phyloP scores from a whole-genome alignment of 495 filamentous ascomycete species.

The Aspergillus avenaceus region DNA sequence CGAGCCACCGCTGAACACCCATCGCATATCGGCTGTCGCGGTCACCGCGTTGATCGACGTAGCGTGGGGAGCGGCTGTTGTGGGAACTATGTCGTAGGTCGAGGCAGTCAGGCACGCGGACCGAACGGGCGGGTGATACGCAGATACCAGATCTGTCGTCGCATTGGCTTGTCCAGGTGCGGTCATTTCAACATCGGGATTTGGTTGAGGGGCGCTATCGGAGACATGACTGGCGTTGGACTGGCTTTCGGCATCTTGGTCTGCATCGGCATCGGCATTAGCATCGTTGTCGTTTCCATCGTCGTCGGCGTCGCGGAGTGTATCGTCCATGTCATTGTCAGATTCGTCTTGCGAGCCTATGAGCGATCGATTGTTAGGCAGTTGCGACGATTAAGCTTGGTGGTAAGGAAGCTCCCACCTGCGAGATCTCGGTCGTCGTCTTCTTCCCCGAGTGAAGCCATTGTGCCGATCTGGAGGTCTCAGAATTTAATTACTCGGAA shows the following conservation, averaged over 20 bases:
- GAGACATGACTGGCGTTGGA: constrained; percentile 47
- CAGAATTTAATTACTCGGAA: background rate
- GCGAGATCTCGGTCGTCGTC: constrained; percentile 54
- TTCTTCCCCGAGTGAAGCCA: constrained; percentile 42
- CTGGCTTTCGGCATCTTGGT: constrained; percentile 56
- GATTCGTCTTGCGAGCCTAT: constrained; percentile 59
- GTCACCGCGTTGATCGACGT: constrained; percentile 94
- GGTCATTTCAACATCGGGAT: constrained; percentile 34
- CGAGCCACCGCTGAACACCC: constrained; percentile 88
- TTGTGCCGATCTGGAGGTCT: constrained; percentile 3
- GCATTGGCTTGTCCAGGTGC: constrained; percentile 30
- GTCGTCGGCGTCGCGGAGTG: constrained; percentile 61
- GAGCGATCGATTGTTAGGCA: background rate
- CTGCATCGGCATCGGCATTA: constrained; percentile 52
- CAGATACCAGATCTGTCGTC: constrained; percentile 28
- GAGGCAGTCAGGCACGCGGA: constrained; percentile 76
- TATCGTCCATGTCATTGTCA: constrained; percentile 66
- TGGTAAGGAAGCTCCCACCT: constrained; percentile 30
- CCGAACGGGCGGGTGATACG: constrained; percentile 63
- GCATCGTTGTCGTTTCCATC: constrained; percentile 60
- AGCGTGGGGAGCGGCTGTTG: constrained; percentile 90
- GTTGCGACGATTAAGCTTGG: background rate
- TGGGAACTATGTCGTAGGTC: constrained; percentile 93
- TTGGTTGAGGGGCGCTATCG: constrained; percentile 38
- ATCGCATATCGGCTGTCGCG: constrained; percentile 90